Percentiles rank a stretch among this genome's conserved stretches.
These are phyloP conservation scores for Populus nigra DNA, from an alignment of 345 rosid genomes.

Conservation along the genomic window DNA sequence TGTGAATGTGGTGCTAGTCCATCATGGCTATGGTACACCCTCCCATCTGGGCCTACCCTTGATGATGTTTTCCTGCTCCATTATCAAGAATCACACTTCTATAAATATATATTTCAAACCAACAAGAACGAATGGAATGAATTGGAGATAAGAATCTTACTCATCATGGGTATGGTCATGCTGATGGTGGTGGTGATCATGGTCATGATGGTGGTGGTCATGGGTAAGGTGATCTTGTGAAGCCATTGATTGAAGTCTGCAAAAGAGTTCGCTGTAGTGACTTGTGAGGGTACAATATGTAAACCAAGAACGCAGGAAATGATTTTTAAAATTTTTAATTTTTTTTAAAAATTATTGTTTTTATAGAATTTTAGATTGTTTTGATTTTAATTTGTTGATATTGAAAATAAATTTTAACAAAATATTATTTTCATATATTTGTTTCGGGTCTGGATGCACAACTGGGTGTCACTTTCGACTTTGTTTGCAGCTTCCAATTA, in stretches of 20 bases:
- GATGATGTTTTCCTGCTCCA: conserved; percentile 38
- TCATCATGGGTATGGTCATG: conserved; percentile 38
- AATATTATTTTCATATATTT: not conserved
- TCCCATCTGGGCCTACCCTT: conserved; percentile 79
- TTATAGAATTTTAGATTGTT: too few relatives aligned
- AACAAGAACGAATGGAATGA: not conserved
- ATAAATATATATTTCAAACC: not conserved
- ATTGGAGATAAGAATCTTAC: conserved; percentile 16
- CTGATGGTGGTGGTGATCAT: conserved; percentile 21
- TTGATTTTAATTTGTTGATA: too few relatives aligned
- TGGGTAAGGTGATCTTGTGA: not conserved
- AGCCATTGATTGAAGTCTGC: not conserved
- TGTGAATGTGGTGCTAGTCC: conserved; percentile 98
- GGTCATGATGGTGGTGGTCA: not conserved
- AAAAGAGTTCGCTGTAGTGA: not conserved
- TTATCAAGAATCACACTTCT: not conserved
- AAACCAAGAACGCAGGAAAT: not conserved
- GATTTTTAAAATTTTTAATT: not conserved
- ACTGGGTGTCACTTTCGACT: not conserved
- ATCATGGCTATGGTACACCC: conserved; percentile 88
- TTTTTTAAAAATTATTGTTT: too few relatives aligned
- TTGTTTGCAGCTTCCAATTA: conserved; percentile 25
- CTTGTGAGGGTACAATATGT: not conserved
- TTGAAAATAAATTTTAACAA: too few relatives aligned
- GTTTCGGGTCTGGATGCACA: conserved; percentile 19